phyloP scores from a whole-genome alignment of 208 protist genomes.

The Trypanosoma scelopori region DNA sequence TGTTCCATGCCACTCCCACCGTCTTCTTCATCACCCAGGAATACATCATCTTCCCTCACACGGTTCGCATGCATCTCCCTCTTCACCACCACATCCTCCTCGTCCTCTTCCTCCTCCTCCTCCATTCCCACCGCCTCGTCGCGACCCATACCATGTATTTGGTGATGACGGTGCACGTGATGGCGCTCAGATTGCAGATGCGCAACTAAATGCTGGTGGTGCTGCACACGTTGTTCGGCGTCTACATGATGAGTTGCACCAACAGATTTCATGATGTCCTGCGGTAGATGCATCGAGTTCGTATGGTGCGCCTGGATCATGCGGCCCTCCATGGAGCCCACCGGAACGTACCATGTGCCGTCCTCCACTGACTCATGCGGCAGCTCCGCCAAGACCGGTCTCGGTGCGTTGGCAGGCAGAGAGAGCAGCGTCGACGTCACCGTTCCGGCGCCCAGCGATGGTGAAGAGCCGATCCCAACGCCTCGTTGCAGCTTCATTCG shows the following conservation, averaged over 20 bases:
- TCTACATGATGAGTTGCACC: neutral
- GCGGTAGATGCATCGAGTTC: neutral
- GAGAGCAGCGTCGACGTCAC: slow-evolving; percentile 10
- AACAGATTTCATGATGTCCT: neutral
- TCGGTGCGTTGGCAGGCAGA: neutral
- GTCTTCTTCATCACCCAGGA: neutral
- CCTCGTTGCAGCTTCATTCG: slow-evolving; percentile 29
- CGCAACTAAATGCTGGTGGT: neutral
- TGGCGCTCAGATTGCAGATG: no score
- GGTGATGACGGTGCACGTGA: no score
- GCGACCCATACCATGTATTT: no score
- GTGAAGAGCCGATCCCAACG: neutral
- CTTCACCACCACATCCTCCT: no score
- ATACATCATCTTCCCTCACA: no score
- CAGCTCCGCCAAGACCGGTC: slow-evolving; percentile 22
- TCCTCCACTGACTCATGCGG: slow-evolving; percentile 19
- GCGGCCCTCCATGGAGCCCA: neutral
- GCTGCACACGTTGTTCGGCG: neutral
- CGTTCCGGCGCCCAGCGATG: neutral
- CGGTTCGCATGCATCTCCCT: no score
- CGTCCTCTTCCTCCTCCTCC: no score
- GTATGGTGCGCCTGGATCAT: neutral
- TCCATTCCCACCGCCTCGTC: no score
- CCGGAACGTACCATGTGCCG: slow-evolving; percentile 23
- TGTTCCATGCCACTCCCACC: neutral